Evolutionary conservation across 140 eudicot genomes (phyloP), one percentile per base, ranked within the genome.

Genomic region (Oenanthe javanica): DNA sequence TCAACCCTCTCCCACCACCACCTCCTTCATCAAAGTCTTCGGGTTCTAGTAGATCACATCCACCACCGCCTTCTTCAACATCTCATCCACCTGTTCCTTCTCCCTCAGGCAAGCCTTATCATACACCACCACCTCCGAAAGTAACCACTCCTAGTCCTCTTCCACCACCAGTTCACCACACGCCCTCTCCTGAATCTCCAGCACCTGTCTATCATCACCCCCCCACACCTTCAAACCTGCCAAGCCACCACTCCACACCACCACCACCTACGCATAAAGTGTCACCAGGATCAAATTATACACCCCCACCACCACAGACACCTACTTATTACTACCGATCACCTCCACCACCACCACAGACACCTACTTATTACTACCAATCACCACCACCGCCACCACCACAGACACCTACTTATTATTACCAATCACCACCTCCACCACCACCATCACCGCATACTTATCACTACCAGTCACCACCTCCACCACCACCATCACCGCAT

Each of bases 1-100:
- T 25, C 51, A 73, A 76, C 13, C 84, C 93, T 43, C 87, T 89
- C 15, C 86, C 95, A 25, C 89, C 91, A 42, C 84, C 89, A 15
- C 23, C 86, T 31, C 67, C 79, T 75, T 47, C 79, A 10, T 75
- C 79, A 49, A 49, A 25, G 63, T 75, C 79, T 27, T 75, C 79
- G 4, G 79, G 79, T 75, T 75, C 79, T 14, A 49, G 63, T 14
- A 48, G 79, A 75, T 75, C 79, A 25, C 79, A 75, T 50, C 64
- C 79, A 13, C 79, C 79, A 14, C 79, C 79, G 18, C 79, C 79
- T 11, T 75, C 79, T 18, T 13, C 78, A 13, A 23, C 42, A 2
- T 21, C 48, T 19, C 43, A 45, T 19, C 76, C 76, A 6, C 51
- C 77, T 42, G 5, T 9, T 43, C 77, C 77, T n/a, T 59, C 67